Conservation (phyloP, 2,329 filamentous ascomycete genomes). For the Sarocladiaceae sp. region DNA sequence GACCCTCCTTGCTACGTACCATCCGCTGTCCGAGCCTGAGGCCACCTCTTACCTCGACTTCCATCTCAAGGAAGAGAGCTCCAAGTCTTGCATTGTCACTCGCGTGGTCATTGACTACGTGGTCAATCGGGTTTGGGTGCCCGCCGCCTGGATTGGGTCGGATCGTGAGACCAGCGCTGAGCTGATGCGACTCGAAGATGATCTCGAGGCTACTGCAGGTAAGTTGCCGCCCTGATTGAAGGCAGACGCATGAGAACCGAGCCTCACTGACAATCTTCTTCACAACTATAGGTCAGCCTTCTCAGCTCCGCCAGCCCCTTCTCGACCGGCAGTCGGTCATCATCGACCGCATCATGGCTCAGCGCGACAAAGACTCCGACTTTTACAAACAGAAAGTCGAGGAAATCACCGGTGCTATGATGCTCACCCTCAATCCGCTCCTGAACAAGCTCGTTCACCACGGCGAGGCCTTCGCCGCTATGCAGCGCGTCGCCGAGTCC, state of each 20-base stretch:
- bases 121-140: conserved; percentile 34
- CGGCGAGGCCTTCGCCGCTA: conserved; percentile 33
- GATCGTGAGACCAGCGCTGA: conserved; percentile 27
- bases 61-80: conserved; percentile 31
- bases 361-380: conserved; percentile 20
- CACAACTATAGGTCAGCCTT: conserved; percentile 24
- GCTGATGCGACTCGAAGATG: conserved; percentile 29
- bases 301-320: conserved; percentile 30
- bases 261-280: not conserved
- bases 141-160: conserved; percentile 32
- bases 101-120: conserved; percentile 36
- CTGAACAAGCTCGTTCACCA: conserved; percentile 27
- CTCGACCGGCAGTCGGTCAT: conserved; percentile 30
- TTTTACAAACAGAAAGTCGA: conserved; percentile 29
- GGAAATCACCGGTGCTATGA: conserved; percentile 35
- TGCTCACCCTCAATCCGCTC: conserved; percentile 31
- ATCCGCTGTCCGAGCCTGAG: conserved; percentile 30
- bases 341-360: conserved; percentile 31
- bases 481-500: conserved; percentile 32
- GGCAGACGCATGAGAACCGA: too few relatives aligned
- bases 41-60: conserved; percentile 34
- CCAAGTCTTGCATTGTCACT: conserved; percentile 36
- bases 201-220: conserved; percentile 24
- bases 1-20: conserved; percentile 30
- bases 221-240: too few relatives aligned